Evolutionary conservation across 805 yeast genomes (phyloP).

Genomic region (Cyberlindnera euphorbiae): DNA sequence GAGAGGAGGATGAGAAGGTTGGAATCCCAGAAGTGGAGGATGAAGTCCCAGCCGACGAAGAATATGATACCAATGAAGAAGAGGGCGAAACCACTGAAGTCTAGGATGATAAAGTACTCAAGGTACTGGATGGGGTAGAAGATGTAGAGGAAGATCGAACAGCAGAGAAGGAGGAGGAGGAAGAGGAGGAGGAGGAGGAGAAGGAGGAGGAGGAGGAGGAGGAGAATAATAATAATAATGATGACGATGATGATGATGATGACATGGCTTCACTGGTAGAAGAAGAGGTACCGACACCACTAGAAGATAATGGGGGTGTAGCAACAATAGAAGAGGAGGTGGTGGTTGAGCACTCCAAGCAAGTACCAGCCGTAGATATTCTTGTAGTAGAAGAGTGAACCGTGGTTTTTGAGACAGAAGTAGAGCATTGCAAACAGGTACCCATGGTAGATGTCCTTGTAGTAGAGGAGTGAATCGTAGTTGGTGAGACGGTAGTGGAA

Average conservation of each 20-base stretch:
- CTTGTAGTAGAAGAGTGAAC: not conserved
- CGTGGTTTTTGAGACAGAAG: not conserved
- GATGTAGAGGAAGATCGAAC: not conserved
- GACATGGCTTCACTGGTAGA: no score
- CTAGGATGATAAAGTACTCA: not conserved
- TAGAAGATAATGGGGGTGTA: not conserved
- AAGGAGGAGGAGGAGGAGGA: conserved; percentile 1
- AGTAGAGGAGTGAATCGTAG: not conserved
- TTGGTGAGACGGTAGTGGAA: not conserved
- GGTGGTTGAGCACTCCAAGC: no score
- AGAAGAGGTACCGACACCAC: conserved; percentile 1
- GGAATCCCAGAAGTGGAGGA: not conserved
- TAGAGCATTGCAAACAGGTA: not conserved
- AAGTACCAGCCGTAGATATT: no score
- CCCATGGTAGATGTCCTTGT: not conserved
- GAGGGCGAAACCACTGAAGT: not conserved
- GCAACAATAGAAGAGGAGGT: not conserved
- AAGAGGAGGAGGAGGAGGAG: conserved; percentile 1
- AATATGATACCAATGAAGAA: not conserved
- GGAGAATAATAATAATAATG: not conserved
- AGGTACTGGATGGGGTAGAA: not conserved
- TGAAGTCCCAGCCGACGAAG: not conserved
- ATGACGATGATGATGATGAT: not conserved
- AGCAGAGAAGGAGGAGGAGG: not conserved
- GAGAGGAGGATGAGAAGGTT: no score